phyloP scores from a whole-genome alignment of 805 yeast genomes.

The Monosporozyma siamensis region DNA sequence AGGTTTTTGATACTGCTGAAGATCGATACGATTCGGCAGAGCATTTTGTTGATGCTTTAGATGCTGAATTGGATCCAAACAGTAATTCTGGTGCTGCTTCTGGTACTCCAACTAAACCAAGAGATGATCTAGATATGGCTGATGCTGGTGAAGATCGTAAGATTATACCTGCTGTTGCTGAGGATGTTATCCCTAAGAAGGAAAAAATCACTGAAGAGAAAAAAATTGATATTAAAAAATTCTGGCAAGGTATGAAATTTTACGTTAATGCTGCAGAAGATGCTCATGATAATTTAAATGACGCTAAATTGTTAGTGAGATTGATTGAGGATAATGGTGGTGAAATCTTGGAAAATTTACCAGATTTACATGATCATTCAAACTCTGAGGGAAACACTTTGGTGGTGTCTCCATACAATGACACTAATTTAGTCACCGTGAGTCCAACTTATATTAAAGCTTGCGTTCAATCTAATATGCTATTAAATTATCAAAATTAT shows the following conservation, averaged over 20 bases:
- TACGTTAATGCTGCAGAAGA: conserved; percentile 19
- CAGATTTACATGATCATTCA: conserved; percentile 7
- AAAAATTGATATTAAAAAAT: neutral
- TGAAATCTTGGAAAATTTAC: conserved; percentile 14
- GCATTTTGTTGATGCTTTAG: conserved; percentile 20
- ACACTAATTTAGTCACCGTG: conserved; percentile 24
- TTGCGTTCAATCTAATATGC: conserved; percentile 17
- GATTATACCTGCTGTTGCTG: no score
- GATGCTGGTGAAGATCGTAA: no score
- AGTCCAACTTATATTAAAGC: conserved; percentile 25
- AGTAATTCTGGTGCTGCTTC: conserved; percentile 1
- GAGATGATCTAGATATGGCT: neutral
- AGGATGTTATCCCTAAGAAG: neutral
- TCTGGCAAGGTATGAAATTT: conserved; percentile 13
- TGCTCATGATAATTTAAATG: conserved; percentile 19
- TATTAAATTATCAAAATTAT: conserved; percentile 17
- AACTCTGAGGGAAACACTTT: conserved; percentile 1
- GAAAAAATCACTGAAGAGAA: neutral
- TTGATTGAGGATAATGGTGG: conserved; percentile 22
- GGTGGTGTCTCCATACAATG: conserved; percentile 26
- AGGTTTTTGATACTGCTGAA: conserved; percentile 23
- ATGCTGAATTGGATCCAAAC: conserved; percentile 2
- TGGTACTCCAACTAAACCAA: neutral
- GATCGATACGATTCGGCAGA: conserved; percentile 5
- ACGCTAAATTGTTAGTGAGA: conserved; percentile 13